Evolutionary conservation across 2,329 filamentous ascomycete genomes (phyloP).

Genomic region (Botryotinia globosa): DNA sequence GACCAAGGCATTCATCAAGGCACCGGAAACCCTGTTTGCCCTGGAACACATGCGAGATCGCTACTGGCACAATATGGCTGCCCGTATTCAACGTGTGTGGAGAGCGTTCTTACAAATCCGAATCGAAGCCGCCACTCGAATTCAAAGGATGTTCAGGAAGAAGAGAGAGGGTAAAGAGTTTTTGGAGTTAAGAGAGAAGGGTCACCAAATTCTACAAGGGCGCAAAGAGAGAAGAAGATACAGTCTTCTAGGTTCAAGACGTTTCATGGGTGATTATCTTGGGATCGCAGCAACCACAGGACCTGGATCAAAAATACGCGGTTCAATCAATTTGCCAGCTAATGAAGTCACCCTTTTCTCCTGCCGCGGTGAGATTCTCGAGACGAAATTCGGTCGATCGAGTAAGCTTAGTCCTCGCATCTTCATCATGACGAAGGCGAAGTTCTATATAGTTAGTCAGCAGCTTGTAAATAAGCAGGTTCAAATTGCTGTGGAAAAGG

Average conservation of each 20-base stretch:
- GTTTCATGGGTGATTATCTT: slow-evolving; percentile 93
- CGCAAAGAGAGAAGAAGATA: slow-evolving; percentile 89
- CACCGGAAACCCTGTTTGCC: slow-evolving; percentile 93
- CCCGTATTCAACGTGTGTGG: slow-evolving; percentile 95
- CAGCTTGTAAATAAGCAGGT: slow-evolving; percentile 77
- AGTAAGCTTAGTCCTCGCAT: slow-evolving; percentile 89
- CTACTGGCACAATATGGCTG: slow-evolving; percentile 99
- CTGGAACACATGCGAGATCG: slow-evolving; percentile 96
- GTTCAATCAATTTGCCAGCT: slow-evolving; percentile 65
- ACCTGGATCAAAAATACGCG: slow-evolving; percentile 76
- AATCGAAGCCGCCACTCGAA: slow-evolving; percentile 86
- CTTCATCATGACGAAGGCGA: slow-evolving; percentile 78
- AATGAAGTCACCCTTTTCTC: slow-evolving; percentile 84
- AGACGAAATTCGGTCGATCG: slow-evolving; percentile 93
- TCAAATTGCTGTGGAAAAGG: slow-evolving; percentile 76
- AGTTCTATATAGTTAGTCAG: slow-evolving; percentile 87
- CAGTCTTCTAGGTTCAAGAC: slow-evolving; percentile 84
- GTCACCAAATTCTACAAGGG: slow-evolving; percentile 75
- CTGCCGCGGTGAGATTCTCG: slow-evolving; percentile 82
- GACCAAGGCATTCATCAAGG: slow-evolving; percentile 97
- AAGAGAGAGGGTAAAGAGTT: slow-evolving; percentile 89
- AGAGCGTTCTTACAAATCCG: slow-evolving; percentile 92
- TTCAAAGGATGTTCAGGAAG: slow-evolving; percentile 93
- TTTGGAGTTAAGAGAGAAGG: slow-evolving; percentile 81
- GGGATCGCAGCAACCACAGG: slow-evolving; percentile 79